These are phyloP conservation scores for Coniochaeta ligniaria DNA, from an alignment of 2,329 filamentous ascomycete species.

Conservation along the genomic window DNA sequence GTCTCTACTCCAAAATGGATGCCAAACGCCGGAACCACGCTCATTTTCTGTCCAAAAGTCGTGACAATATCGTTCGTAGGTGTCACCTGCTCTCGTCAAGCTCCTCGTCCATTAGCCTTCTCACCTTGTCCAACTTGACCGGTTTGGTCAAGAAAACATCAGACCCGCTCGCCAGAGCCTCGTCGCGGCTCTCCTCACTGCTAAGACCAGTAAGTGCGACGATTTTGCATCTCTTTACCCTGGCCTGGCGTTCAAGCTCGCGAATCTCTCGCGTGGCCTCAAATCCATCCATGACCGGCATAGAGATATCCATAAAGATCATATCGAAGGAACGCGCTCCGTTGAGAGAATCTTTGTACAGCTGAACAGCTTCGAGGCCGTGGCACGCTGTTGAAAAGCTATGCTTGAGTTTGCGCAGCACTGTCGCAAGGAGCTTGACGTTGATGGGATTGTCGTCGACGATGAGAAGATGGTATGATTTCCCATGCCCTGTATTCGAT, in stretches of 20 bases:
- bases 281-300: constrained; percentile 24
- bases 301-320: constrained; percentile 37
- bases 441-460: constrained; percentile 37
- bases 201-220: constrained; percentile 40
- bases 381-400: constrained; percentile 33
- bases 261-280: constrained; percentile 20
- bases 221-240: constrained; percentile 15
- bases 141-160: constrained; percentile 43
- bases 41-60: not conserved
- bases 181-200: constrained; percentile 32
- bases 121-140: constrained; percentile 23
- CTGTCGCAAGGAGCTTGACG: constrained; percentile 27
- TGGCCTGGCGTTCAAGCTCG: constrained; percentile 12
- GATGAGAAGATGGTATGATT: constrained; percentile 18
- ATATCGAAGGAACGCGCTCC: constrained; percentile 26
- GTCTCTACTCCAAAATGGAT: no score
- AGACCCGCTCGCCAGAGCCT: constrained; percentile 36
- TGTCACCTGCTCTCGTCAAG: not conserved
- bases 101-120: not conserved
- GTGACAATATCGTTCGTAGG: not conserved
- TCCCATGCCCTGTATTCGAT: not conserved
- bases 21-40: no score
- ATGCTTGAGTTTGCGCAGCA: constrained; percentile 28
- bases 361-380: constrained; percentile 39
- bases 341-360: constrained; percentile 24